These are phyloP conservation scores for Aspergillus pseudoviridinutans DNA, from an alignment of 2,329 filamentous ascomycete species.

Conservation along the genomic window DNA sequence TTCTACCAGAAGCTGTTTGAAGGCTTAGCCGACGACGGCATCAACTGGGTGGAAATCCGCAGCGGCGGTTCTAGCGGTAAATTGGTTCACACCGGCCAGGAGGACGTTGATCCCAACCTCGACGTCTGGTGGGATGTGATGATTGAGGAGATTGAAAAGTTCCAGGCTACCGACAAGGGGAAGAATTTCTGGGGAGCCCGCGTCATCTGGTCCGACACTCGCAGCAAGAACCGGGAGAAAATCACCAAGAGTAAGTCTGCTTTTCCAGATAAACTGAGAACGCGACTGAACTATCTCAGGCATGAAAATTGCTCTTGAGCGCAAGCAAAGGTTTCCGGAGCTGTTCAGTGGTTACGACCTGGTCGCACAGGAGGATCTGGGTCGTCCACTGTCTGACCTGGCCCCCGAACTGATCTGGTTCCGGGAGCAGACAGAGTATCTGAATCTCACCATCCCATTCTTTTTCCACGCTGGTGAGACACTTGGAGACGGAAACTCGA, in stretches of 20 bases:
- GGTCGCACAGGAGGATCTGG: constrained; percentile 80
- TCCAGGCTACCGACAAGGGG: constrained; percentile 66
- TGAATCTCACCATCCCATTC: constrained; percentile 77
- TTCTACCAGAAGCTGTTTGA: constrained; percentile 68
- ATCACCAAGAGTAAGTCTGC: constrained; percentile 7
- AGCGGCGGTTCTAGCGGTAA: constrained; percentile 70
- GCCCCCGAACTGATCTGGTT: constrained; percentile 88
- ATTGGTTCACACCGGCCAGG: constrained; percentile 59
- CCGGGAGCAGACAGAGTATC: constrained; percentile 70
- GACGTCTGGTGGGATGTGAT: constrained; percentile 64
- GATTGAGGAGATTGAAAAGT: constrained; percentile 69
- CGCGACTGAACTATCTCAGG: constrained; percentile 62
- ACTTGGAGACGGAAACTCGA: constrained; percentile 71
- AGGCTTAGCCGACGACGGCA: constrained; percentile 68
- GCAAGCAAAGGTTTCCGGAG: constrained; percentile 72
- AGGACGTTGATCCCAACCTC: constrained; percentile 61
- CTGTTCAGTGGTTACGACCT: constrained; percentile 82
- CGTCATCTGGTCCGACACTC: constrained; percentile 75
- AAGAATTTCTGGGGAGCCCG: constrained; percentile 75
- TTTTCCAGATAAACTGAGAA: neutral
- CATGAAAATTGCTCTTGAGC: constrained; percentile 80
- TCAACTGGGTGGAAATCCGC: constrained; percentile 77
- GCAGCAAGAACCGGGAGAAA: constrained; percentile 34
- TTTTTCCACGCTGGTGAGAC: constrained; percentile 93
- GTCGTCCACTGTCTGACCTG: constrained; percentile 68